Evolutionary conservation across 768 basidiomycete genomes (phyloP).

Genomic region (Boletus subparvulus): DNA sequence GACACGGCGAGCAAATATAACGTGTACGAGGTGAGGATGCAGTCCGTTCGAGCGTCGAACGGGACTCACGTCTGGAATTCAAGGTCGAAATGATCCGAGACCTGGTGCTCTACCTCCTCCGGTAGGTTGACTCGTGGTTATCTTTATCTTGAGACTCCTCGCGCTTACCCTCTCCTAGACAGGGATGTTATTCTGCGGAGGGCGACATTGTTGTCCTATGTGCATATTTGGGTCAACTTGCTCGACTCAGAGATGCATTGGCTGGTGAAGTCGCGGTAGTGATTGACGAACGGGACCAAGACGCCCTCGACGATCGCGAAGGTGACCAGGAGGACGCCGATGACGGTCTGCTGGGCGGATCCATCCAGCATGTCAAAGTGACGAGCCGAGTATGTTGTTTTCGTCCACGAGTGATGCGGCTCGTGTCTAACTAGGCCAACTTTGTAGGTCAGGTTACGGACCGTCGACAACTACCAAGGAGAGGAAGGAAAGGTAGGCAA

Average conservation of each 20-base stretch:
- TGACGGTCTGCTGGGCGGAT: constrained; percentile 14
- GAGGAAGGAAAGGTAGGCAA: constrained; percentile 57
- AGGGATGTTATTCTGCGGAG: constrained; percentile 45
- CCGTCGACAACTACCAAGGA: constrained; percentile 79
- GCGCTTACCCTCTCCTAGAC: constrained; percentile 29
- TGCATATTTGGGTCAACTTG: constrained; percentile 53
- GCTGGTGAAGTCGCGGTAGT: constrained; percentile 53
- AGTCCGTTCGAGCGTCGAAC: background rate
- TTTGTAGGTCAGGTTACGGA: constrained; percentile 62
- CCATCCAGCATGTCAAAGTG: constrained; percentile 50
- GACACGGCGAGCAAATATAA: constrained; percentile 71
- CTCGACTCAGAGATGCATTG: constrained; percentile 44
- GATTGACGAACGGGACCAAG: constrained; percentile 69
- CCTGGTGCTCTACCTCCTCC: constrained; percentile 51
- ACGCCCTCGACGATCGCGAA: constrained; percentile 55
- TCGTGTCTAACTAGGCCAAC: background rate
- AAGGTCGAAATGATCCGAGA: constrained; percentile 51
- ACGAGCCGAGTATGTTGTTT: constrained; percentile 45
- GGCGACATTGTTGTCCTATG: constrained; percentile 57
- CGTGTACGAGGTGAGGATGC: constrained; percentile 65
- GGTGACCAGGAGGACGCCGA: constrained; percentile 36
- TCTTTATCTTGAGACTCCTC: background rate
- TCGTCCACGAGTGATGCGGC: background rate
- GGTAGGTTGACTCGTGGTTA: constrained; percentile 17
- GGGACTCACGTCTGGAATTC: background rate